Percentiles rank a stretch among this genome's conserved stretches.
Conservation (phyloP, 2,329 filamentous ascomycete species). For the Cladophialophora chaetospira region DNA sequence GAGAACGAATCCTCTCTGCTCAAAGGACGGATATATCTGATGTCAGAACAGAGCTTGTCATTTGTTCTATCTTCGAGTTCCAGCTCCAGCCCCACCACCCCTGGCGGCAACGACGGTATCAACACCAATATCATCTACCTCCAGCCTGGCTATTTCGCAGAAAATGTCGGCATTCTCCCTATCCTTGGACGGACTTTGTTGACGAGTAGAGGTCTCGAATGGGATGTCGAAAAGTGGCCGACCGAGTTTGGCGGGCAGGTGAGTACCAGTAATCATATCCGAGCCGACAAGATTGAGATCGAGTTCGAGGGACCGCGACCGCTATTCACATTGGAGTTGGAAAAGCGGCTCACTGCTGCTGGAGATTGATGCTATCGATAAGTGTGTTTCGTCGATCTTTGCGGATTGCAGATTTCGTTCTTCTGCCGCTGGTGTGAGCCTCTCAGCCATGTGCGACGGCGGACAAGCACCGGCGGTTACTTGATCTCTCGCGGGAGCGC, state of each 20-base stretch:
- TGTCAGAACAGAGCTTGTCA: slow-evolving; percentile 78
- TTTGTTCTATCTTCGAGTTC: slow-evolving; percentile 63
- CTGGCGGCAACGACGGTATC: slow-evolving; percentile 28
- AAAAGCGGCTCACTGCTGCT: slow-evolving; percentile 36
- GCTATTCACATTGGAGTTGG: slow-evolving; percentile 73
- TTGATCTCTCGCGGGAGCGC: too few relatives aligned
- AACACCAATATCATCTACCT: slow-evolving; percentile 70
- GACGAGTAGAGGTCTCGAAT: slow-evolving; percentile 77
- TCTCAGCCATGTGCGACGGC: too few relatives aligned
- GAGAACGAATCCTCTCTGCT: slow-evolving; percentile 43
- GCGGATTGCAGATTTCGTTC: too few relatives aligned
- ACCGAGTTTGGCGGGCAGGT: slow-evolving; percentile 73
- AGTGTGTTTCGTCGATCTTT: neutral
- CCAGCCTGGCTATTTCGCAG: slow-evolving; percentile 61
- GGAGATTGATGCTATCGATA: neutral
- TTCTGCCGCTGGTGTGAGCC: too few relatives aligned
- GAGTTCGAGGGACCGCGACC: slow-evolving; percentile 55
- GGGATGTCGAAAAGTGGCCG: slow-evolving; percentile 83
- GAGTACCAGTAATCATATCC: slow-evolving; percentile 81
- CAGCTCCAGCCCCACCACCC: neutral
- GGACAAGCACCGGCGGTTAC: too few relatives aligned
- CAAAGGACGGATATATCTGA: slow-evolving; percentile 68
- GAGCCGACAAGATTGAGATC: slow-evolving; percentile 61
- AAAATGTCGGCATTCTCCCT: slow-evolving; percentile 84
- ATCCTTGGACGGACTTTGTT: slow-evolving; percentile 78